A percentile compares a stretch with the other conserved stretches of the same genome.
Conservation (phyloP, 2,329 filamentous ascomycete species). For the Colletotrichum neosansevieriae region DNA sequence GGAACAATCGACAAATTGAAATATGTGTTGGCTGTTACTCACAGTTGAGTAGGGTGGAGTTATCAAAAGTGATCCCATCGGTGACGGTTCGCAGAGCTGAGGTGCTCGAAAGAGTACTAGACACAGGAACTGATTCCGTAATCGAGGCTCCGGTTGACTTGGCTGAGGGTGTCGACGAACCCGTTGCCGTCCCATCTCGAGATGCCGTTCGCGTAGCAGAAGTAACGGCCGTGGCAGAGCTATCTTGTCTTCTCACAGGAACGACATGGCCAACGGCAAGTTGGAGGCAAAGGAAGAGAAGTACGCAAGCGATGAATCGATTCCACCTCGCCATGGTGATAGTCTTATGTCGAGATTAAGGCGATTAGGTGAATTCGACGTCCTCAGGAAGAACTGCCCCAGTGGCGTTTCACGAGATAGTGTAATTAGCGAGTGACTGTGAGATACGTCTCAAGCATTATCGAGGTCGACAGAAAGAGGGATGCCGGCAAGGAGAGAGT, state of each 20-base stretch:
- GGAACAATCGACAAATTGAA: not conserved
- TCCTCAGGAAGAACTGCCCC: not conserved
- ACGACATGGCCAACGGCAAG: constrained; percentile 51
- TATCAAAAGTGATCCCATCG: constrained; percentile 43
- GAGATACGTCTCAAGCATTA: constrained; percentile 20
- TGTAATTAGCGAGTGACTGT: constrained; percentile 5
- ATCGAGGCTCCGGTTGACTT: constrained; percentile 14
- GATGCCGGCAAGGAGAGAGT: constrained; percentile 21
- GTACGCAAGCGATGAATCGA: constrained; percentile 54
- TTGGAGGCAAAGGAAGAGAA: constrained; percentile 54
- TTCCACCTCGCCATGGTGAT: constrained; percentile 44
- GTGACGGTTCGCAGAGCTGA: constrained; percentile 32
- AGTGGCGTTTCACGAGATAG: not conserved
- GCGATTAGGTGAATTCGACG: not conserved
- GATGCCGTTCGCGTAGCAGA: constrained; percentile 30
- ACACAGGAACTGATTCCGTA: constrained; percentile 8
- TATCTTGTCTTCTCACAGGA: constrained; percentile 51
- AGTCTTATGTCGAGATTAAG: not conserved
- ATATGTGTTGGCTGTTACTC: constrained; percentile 32
- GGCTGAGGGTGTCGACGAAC: not conserved
- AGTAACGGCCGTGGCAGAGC: constrained; percentile 42
- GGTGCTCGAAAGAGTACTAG: constrained; percentile 12
- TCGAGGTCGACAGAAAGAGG: constrained; percentile 19
- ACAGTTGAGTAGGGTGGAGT: constrained; percentile 52
- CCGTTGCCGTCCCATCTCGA: constrained; percentile 7